Evolutionary conservation across 495 filamentous ascomycete genomes (phyloP).

Genomic region (Penicillium manginii): DNA sequence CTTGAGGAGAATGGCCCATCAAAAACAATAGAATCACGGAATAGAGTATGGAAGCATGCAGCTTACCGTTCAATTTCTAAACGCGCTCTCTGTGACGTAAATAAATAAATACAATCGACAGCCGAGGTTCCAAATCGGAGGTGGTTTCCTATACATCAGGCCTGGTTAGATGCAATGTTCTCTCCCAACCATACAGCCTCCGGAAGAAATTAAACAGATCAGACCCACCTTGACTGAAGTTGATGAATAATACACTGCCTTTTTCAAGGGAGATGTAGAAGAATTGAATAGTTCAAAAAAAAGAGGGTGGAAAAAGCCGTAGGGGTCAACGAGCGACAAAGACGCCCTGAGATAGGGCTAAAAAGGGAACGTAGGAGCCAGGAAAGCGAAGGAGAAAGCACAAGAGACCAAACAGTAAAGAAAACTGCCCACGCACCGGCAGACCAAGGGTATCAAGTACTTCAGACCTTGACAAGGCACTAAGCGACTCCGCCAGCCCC

Average conservation of each 20-base stretch:
- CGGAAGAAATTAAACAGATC: not conserved
- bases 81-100: constrained; percentile 29
- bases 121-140: constrained; percentile 12
- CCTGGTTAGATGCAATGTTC: not conserved
- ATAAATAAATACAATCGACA: constrained; percentile 24
- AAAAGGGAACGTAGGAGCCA: constrained; percentile 7
- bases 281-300: not conserved
- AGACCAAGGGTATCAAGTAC: constrained; percentile 28
- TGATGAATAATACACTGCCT: not conserved
- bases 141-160: not conserved
- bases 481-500: constrained; percentile 8
- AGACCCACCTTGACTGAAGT: constrained; percentile 4
- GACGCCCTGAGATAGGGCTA: constrained; percentile 25
- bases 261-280: not conserved
- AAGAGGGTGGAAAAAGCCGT: not conserved
- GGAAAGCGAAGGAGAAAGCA: constrained; percentile 7
- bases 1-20: constrained; percentile 7
- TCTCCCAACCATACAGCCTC: not conserved
- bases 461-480: constrained; percentile 10
- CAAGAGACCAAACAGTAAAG: not conserved
- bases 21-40: constrained; percentile 10
- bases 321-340: constrained; percentile 10
- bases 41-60: constrained; percentile 16
- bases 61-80: constrained; percentile 25
- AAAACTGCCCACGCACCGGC: constrained; percentile 6